These are phyloP conservation scores for Epichloe amarillans DNA, from an alignment of 2,329 filamentous ascomycete genomes.

Conservation along the genomic window DNA sequence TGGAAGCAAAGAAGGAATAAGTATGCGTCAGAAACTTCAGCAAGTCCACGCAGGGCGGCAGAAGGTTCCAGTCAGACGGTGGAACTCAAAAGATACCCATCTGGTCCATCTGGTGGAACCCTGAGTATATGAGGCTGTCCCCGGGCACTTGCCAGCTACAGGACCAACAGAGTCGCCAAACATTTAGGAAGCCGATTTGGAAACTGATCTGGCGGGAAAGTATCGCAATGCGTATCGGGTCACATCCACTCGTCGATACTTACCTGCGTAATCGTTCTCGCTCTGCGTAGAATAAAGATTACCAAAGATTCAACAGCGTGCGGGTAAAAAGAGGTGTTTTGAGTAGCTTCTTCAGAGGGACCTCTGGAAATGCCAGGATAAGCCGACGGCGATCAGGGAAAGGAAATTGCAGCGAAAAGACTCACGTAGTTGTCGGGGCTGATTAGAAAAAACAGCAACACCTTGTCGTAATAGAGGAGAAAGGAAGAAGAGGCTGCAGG, in stretches of 20 bases:
- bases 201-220: neutral
- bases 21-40: neutral
- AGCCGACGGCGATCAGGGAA: neutral
- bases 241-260: neutral
- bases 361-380: neutral
- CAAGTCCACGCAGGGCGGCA: neutral
- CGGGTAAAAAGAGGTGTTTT: neutral
- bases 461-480: neutral
- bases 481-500: slow-evolving; percentile 16
- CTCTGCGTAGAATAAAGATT: neutral
- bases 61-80: neutral
- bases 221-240: neutral
- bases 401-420: neutral
- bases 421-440: neutral
- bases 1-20: neutral
- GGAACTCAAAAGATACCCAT: neutral
- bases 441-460: neutral
- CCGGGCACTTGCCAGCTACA: neutral
- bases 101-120: neutral
- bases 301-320: neutral
- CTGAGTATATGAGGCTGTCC: neutral
- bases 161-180: neutral
- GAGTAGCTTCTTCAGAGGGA: neutral
- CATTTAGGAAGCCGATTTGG: neutral
- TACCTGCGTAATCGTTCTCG: neutral